These are phyloP conservation scores for Claviceps spartinae DNA, from an alignment of 2,329 filamentous ascomycete genomes.

Conservation along the genomic window DNA sequence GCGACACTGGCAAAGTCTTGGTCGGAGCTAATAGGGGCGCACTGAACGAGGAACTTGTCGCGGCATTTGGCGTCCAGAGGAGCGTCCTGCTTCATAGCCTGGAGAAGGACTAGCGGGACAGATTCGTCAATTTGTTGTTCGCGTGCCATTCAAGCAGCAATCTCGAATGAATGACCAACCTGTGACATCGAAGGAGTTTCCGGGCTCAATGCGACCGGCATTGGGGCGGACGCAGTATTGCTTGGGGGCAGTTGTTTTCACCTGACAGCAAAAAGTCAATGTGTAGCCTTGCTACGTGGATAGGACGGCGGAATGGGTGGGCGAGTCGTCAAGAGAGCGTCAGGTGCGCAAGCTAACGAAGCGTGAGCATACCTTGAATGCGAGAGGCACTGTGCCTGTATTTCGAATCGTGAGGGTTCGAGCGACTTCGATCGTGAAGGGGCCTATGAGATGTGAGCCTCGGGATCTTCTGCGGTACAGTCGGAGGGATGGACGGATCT, in stretches of 20 bases:
- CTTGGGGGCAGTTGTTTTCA: constrained; percentile 98
- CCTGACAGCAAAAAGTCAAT: constrained; percentile 35
- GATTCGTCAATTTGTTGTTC: constrained; percentile 8
- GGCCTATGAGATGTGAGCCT: constrained; percentile 31
- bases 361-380: constrained; percentile 49
- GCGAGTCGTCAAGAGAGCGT: not conserved
- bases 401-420: constrained; percentile 54
- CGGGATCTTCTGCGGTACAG: constrained; percentile 2
- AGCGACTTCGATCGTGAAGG: constrained; percentile 52
- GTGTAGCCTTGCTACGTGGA: not conserved
- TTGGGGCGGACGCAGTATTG: constrained; percentile 99
- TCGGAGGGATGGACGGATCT: not conserved
- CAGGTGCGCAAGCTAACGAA: not conserved
- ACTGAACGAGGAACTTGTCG: constrained; percentile 97
- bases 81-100: constrained; percentile 95
- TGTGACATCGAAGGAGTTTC: constrained; percentile 80
- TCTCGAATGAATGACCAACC: constrained; percentile 34
- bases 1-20: constrained; percentile 72
- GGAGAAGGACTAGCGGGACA: constrained; percentile 59
- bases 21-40: constrained; percentile 67
- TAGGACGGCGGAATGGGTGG: not conserved
- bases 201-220: constrained; percentile 87
- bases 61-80: constrained; percentile 76
- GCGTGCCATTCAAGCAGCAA: not conserved
- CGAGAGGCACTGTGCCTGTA: constrained; percentile 46